Percentiles rank a stretch among this genome's conserved stretches.
Conservation (phyloP, 176 grass and related monocot species). For the Tillandsia leiboldiana region DNA sequence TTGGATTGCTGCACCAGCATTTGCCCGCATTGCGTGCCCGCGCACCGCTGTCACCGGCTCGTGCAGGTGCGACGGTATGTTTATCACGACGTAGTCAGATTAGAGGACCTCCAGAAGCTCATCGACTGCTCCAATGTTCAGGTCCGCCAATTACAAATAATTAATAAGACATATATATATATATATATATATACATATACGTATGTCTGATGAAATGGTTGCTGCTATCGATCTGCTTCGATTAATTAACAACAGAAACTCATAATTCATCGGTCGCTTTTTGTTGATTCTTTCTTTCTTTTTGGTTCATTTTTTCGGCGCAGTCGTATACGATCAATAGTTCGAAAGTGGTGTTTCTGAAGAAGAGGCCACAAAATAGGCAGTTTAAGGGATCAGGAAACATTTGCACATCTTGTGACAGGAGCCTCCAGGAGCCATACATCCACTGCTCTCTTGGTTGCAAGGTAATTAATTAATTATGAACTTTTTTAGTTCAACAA, state of each 20-base stretch:
- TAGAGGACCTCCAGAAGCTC: slow-evolving; percentile 93
- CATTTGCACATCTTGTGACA: slow-evolving; percentile 84
- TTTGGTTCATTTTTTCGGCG: slow-evolving; percentile 30
- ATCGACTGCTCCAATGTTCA: slow-evolving; percentile 90
- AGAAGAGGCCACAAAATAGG: slow-evolving; percentile 93
- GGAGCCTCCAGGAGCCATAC: slow-evolving; percentile 94
- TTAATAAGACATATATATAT: not conserved
- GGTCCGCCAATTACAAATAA: slow-evolving; percentile 33
- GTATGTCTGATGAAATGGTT: not conserved
- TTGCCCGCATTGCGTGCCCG: slow-evolving; percentile 73
- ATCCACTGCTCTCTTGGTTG: slow-evolving; percentile 93
- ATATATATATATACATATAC: not conserved
- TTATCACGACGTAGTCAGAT: slow-evolving; percentile 76
- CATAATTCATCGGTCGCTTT: not conserved
- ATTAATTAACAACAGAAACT: no score
- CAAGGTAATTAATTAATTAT: slow-evolving; percentile 53
- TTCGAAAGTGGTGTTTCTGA: slow-evolving; percentile 95
- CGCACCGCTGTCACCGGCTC: slow-evolving; percentile 74
- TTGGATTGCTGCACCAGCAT: slow-evolving; percentile 95
- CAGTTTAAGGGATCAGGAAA: slow-evolving; percentile 96
- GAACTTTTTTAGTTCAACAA: not conserved
- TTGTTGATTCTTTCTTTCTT: not conserved
- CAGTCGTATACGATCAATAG: slow-evolving; percentile 98
- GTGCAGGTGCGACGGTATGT: slow-evolving; percentile 87
- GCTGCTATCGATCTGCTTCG: no score